These are phyloP conservation scores for Amaranthus palmeri DNA, from an alignment of 148 eudicot species.

Conservation along the genomic window DNA sequence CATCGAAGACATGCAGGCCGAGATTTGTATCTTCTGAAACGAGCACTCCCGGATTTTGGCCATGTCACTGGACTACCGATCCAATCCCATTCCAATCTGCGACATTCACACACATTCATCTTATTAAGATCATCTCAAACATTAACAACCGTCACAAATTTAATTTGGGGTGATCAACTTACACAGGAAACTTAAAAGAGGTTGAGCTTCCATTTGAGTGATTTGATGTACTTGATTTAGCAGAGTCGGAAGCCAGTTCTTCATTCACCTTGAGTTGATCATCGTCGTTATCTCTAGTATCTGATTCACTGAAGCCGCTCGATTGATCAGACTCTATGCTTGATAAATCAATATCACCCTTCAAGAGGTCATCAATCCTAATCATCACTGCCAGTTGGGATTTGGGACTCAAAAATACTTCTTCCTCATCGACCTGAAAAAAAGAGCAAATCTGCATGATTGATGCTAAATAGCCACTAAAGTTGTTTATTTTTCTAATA, in stretches of 20 bases:
- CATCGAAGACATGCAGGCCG: conserved; percentile 35
- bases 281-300: conserved; percentile 14
- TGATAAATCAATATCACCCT: conserved; percentile 14
- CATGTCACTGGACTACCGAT: conserved; percentile 62
- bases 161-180: conserved; percentile 23
- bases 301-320: conserved; percentile 19
- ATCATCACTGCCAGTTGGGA: conserved; percentile 25
- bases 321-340: conserved; percentile 33
- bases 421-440: conserved; percentile 32
- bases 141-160: background rate
- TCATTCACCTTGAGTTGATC: conserved; percentile 24
- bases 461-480: background rate
- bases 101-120: conserved; percentile 5
- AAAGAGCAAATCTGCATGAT: background rate
- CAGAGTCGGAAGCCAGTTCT: conserved; percentile 20
- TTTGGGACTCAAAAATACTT: conserved; percentile 26
- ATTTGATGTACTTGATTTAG: conserved; percentile 36
- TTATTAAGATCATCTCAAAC: background rate
- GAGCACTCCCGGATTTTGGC: conserved; percentile 39
- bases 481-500: background rate
- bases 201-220: conserved; percentile 36
- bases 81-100: conserved; percentile 60
- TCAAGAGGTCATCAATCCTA: conserved; percentile 22
- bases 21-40: conserved; percentile 29
- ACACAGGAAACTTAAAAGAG: conserved; percentile 77